Evolutionary conservation across 257 asterid species (phyloP).

Genomic region (Plantago elongata): DNA sequence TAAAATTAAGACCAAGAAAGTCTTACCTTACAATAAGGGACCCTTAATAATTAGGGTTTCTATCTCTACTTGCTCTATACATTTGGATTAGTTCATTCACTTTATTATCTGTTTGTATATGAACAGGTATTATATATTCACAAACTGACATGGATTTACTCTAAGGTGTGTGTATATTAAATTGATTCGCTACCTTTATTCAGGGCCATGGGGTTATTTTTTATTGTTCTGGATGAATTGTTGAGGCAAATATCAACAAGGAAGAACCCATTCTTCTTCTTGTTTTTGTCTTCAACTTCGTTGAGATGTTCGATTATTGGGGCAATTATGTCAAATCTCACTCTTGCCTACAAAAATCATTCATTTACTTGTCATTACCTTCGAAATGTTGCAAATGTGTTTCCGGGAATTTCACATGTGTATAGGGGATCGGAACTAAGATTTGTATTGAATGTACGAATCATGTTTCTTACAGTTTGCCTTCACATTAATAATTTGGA

Average conservation of each 20-base stretch:
- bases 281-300: constrained; percentile 34
- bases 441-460: not conserved
- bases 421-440: not conserved
- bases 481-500: too few relatives aligned
- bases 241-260: constrained; percentile 29
- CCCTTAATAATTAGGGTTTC: constrained; percentile 47
- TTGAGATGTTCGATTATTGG: constrained; percentile 24
- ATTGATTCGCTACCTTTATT: constrained; percentile 29
- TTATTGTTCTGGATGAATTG: constrained; percentile 35
- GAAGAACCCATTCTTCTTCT: constrained; percentile 35
- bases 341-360: not conserved
- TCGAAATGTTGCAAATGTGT: not conserved
- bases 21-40: constrained; percentile 23
- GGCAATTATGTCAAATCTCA: constrained; percentile 10
- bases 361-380: not conserved
- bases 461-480: not conserved
- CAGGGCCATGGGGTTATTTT: constrained; percentile 24
- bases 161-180: constrained; percentile 18
- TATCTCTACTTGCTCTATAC: constrained; percentile 24
- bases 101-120: not conserved
- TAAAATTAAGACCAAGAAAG: constrained; percentile 32
- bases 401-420: not conserved
- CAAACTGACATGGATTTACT: constrained; percentile 41
- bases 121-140: constrained; percentile 14
- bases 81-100: constrained; percentile 65